A percentile compares a stretch with the other conserved stretches of the same genome.
Conservation (phyloP, 1,284 basidiomycete species). For the Athelia sp. region DNA sequence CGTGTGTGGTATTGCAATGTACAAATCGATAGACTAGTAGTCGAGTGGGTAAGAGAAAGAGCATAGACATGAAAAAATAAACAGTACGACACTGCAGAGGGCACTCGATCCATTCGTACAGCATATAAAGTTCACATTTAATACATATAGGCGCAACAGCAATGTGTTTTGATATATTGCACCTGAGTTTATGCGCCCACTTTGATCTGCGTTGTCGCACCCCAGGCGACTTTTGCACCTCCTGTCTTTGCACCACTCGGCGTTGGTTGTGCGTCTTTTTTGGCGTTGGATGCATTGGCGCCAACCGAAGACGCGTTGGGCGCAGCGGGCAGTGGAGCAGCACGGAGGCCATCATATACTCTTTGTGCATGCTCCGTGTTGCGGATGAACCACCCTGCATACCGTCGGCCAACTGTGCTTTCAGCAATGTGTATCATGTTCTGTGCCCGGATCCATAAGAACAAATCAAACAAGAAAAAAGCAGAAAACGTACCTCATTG, state of each 20-base stretch:
- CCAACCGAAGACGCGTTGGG: background rate
- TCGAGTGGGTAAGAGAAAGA: too few relatives aligned
- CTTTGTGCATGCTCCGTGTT: slow-evolving; percentile 88
- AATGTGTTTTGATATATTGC: background rate
- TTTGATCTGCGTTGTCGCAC: background rate
- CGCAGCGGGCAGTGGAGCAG: slow-evolving; percentile 53
- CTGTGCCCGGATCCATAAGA: slow-evolving; percentile 30
- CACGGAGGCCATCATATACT: slow-evolving; percentile 74
- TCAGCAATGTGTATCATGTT: slow-evolving; percentile 96
- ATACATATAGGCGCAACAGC: too few relatives aligned
- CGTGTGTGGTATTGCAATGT: too few relatives aligned
- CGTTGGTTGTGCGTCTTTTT: background rate
- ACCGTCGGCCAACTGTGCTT: slow-evolving; percentile 86
- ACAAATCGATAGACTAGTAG: too few relatives aligned
- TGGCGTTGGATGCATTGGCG: too few relatives aligned
- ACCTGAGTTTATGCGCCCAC: background rate
- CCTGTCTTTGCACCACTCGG: background rate
- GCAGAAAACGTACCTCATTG: slow-evolving; percentile 61
- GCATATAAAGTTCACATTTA: too few relatives aligned
- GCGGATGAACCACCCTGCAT: slow-evolving; percentile 96
- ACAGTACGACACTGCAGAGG: too few relatives aligned
- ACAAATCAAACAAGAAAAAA: background rate
- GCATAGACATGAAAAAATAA: too few relatives aligned
- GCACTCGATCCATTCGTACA: too few relatives aligned
- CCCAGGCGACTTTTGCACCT: slow-evolving; percentile 1